Percentiles rank a stretch among this genome's conserved stretches.
Conservation (phyloP, 176 grass and related monocot genomes). For the Saccharum spontaneum region DNA sequence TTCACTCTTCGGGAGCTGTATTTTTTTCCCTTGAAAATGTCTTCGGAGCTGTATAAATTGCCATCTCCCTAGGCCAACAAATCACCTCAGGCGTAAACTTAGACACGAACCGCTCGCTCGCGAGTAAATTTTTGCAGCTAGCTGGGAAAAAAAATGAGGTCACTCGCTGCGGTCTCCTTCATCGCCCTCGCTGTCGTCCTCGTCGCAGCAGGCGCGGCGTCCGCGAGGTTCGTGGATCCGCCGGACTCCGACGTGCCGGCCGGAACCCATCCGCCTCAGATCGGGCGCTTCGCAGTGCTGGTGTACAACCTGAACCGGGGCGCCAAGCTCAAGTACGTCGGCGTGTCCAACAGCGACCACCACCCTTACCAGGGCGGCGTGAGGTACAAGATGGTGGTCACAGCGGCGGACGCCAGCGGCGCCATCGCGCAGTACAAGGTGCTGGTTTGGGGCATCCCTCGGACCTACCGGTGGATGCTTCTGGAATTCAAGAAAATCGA, state of each 20-base stretch:
- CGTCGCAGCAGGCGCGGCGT: neutral
- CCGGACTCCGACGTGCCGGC: constrained; percentile 13
- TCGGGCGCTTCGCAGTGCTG: constrained; percentile 47
- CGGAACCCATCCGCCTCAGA: neutral
- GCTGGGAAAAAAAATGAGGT: constrained; percentile 16
- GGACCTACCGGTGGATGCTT: constrained; percentile 31
- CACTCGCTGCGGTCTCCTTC: neutral
- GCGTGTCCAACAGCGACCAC: constrained; percentile 14
- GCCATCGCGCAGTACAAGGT: neutral
- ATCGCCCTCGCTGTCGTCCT: neutral
- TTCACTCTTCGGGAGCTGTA: neutral
- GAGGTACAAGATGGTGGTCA: constrained; percentile 40
- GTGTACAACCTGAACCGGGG: constrained; percentile 41
- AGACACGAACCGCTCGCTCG: neutral
- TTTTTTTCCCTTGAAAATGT: too few relatives aligned
- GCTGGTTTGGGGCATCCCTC: constrained; percentile 39
- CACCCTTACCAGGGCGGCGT: constrained; percentile 17
- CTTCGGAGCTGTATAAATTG: neutral
- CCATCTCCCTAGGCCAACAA: neutral
- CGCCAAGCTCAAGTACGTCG: constrained; percentile 4
- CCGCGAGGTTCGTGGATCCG: neutral
- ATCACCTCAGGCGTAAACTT: constrained; percentile 6
- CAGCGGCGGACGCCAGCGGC: constrained; percentile 3
- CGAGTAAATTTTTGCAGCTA: neutral
- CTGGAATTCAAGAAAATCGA: constrained; percentile 37